Evolutionary conservation across 2,329 filamentous ascomycete species (phyloP).

Genomic region (Ophiostoma ips): DNA sequence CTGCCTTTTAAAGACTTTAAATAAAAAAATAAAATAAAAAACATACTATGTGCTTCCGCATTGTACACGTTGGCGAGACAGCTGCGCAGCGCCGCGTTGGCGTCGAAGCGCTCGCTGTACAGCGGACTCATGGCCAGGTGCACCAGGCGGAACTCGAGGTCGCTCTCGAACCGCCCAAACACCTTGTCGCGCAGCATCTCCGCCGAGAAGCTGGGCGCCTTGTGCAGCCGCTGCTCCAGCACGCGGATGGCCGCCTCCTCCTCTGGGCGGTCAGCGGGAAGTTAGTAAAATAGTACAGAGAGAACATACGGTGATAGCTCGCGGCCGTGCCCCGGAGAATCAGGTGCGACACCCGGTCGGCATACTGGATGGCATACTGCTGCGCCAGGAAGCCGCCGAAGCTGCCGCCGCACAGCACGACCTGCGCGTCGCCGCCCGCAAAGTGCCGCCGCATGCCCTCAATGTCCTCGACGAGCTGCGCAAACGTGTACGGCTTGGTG

Average conservation of each 20-base stretch:
- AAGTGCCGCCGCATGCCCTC: constrained; percentile 21
- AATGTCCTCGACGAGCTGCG: constrained; percentile 25
- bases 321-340: constrained; percentile 25
- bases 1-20: no score
- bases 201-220: constrained; percentile 23
- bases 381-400: constrained; percentile 27
- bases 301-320: constrained; percentile 19
- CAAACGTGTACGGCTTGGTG: constrained; percentile 23
- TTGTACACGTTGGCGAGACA: constrained; percentile 21
- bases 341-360: constrained; percentile 19
- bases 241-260: constrained; percentile 22
- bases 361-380: constrained; percentile 25
- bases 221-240: constrained; percentile 19
- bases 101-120: constrained; percentile 23
- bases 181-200: constrained; percentile 25
- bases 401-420: constrained; percentile 25
- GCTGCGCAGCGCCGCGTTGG: constrained; percentile 19
- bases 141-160: constrained; percentile 25
- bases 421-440: constrained; percentile 13
- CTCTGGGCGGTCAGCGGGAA: constrained; percentile 9
- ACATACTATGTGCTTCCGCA: constrained; percentile 21
- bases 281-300: background rate
- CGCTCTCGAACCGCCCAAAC: constrained; percentile 23
- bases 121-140: constrained; percentile 25
- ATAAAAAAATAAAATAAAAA: no score